phyloP scores from a whole-genome alignment of 345 rosid genomes.

The Schrenkiella parvula region DNA sequence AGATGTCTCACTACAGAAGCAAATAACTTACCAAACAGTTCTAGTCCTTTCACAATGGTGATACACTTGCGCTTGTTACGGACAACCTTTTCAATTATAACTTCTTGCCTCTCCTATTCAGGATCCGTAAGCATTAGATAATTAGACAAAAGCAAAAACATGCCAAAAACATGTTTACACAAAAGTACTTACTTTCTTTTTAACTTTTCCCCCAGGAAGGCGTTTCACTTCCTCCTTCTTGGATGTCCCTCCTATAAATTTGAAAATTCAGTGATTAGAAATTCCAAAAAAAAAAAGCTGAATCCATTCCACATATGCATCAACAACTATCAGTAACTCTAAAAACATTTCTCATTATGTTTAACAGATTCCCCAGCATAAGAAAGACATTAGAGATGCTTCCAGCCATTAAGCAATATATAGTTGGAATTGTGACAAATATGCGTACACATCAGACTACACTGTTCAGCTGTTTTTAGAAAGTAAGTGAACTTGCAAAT shows the following conservation, averaged over 20 bases:
- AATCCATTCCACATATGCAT: neutral
- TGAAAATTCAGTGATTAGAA: neutral
- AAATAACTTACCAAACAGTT: conserved; percentile 71
- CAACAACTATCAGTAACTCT: neutral
- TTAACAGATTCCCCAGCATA: neutral
- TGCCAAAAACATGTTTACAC: neutral
- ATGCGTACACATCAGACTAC: neutral
- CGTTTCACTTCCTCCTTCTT: conserved; percentile 84
- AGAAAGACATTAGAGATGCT: neutral
- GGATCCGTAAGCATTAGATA: neutral
- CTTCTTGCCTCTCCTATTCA: conserved; percentile 78
- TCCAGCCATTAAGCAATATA: neutral
- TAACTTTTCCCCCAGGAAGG: conserved; percentile 88
- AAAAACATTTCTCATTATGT: neutral
- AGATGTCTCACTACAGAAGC: neutral
- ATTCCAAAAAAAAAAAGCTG: neutral
- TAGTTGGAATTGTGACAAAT: neutral
- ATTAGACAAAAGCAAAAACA: neutral
- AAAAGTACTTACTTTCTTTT: conserved; percentile 79
- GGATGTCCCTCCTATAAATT: conserved; percentile 41
- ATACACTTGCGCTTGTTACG: conserved; percentile 95
- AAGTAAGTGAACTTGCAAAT: neutral
- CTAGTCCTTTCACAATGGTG: conserved; percentile 89
- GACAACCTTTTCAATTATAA: conserved; percentile 79
- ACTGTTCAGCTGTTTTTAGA: neutral